Conservation (phyloP, 2,329 filamentous ascomycete genomes). For the Aureobasidium namibiae region DNA sequence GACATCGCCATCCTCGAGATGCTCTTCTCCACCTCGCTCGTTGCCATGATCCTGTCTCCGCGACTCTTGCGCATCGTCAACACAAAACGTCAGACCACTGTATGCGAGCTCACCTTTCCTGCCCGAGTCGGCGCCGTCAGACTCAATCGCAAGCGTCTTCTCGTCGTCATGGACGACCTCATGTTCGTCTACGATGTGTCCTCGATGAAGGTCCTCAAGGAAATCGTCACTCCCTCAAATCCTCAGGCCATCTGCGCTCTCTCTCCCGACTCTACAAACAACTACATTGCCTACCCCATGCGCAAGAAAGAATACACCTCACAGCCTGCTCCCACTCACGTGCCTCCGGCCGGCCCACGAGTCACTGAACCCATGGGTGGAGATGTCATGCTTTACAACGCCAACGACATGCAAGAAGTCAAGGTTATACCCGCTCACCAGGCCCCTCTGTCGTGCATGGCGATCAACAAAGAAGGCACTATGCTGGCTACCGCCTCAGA, state of each 20-base stretch:
- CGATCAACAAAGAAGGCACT: constrained; percentile 86
- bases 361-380: constrained; percentile 72
- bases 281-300: constrained; percentile 88
- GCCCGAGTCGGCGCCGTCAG: constrained; percentile 92
- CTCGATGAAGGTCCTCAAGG: constrained; percentile 92
- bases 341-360: constrained; percentile 70
- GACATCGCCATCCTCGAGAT: constrained; percentile 97
- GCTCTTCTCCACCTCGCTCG: constrained; percentile 95
- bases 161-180: constrained; percentile 88
- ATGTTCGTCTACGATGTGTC: constrained; percentile 98
- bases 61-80: constrained; percentile 93
- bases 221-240: constrained; percentile 90
- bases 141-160: constrained; percentile 86
- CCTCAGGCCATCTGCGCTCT: constrained; percentile 73
- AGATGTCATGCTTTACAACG: constrained; percentile 88
- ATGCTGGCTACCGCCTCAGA: constrained; percentile 90
- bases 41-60: constrained; percentile 86
- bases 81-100: constrained; percentile 81
- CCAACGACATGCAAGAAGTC: constrained; percentile 78
- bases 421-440: constrained; percentile 95
- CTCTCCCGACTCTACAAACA: constrained; percentile 89
- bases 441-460: constrained; percentile 81
- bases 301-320: constrained; percentile 52
- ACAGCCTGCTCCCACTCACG: constrained; percentile 51
- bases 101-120: constrained; percentile 97